Evolutionary conservation across 148 eudicot species (phyloP).

Genomic region (Polygonum aviculare): DNA sequence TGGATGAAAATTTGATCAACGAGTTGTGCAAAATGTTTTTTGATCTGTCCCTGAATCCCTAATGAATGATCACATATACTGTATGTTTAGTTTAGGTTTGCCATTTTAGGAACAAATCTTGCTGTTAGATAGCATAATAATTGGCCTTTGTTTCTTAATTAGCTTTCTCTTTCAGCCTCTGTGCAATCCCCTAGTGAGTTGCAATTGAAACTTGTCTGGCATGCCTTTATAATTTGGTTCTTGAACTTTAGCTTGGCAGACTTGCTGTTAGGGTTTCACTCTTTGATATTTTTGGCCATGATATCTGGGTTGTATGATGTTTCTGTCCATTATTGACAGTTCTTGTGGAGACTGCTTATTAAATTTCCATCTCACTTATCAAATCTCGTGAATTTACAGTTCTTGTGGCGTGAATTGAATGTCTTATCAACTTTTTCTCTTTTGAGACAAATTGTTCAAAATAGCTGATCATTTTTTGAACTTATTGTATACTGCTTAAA

Average conservation of each 20-base stretch:
- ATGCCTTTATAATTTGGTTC: background rate
- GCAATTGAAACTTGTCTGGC: background rate
- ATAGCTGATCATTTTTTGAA: background rate
- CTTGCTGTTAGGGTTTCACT: background rate
- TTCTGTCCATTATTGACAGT: background rate
- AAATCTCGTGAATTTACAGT: background rate
- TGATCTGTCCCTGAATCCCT: background rate
- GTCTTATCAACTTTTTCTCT: background rate
- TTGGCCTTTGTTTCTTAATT: background rate
- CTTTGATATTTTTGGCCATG: background rate
- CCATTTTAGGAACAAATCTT: background rate
- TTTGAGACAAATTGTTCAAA: background rate
- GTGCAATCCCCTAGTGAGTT: background rate
- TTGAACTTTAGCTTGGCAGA: background rate
- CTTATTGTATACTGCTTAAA: background rate
- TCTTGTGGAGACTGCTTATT: background rate
- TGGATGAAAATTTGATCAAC: background rate
- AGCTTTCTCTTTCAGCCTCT: background rate
- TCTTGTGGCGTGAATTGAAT: background rate
- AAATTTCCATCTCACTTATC: background rate
- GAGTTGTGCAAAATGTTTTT: background rate
- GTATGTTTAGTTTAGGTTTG: background rate
- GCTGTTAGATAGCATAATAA: background rate
- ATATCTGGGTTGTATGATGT: background rate
- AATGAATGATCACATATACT: background rate